Conservation (phyloP, 2,329 filamentous ascomycete species). For the Sarocladiaceae sp. region DNA sequence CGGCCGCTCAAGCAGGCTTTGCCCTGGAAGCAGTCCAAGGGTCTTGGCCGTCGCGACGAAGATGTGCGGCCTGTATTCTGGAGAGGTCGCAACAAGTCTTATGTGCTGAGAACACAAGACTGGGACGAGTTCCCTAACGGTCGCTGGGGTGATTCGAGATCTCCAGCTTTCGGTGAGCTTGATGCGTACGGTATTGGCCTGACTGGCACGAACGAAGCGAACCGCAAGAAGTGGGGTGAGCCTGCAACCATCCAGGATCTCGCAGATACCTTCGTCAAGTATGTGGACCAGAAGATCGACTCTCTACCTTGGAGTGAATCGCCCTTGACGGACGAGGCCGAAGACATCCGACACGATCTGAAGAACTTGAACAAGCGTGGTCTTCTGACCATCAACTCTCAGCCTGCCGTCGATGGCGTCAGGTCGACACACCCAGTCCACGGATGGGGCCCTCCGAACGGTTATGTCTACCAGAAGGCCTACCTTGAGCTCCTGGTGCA, state of each 20-base stretch:
- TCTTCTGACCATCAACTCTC: conserved; percentile 93
- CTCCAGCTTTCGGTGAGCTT: conserved; percentile 91
- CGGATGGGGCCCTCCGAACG: conserved; percentile 92
- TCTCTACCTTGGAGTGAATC: conserved; percentile 92
- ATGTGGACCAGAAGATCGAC: conserved; percentile 75
- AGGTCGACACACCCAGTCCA: conserved; percentile 83
- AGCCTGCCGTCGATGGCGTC: conserved; percentile 87
- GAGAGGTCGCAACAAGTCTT: conserved; percentile 95
- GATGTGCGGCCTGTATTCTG: conserved; percentile 98
- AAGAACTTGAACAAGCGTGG: conserved; percentile 81
- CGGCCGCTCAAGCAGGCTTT: conserved; percentile 83
- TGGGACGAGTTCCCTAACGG: conserved; percentile 99
- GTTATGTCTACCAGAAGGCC: conserved; percentile 97
- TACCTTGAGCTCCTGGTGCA: conserved; percentile 91
- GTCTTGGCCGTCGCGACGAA: conserved; percentile 81
- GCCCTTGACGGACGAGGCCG: conserved; percentile 77
- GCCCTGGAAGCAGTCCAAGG: conserved; percentile 94
- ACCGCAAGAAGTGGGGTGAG: conserved; percentile 90
- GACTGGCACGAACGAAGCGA: conserved; percentile 92
- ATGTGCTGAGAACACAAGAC: conserved; percentile 90
- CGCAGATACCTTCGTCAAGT: conserved; percentile 77
- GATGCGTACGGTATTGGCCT: conserved; percentile 92
- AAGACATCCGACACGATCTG: conserved; percentile 71
- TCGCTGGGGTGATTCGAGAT: conserved; percentile 95
- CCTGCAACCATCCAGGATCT: conserved; percentile 77